Conservation (phyloP, 805 yeast species). For the Nakazawaea siamensis region DNA sequence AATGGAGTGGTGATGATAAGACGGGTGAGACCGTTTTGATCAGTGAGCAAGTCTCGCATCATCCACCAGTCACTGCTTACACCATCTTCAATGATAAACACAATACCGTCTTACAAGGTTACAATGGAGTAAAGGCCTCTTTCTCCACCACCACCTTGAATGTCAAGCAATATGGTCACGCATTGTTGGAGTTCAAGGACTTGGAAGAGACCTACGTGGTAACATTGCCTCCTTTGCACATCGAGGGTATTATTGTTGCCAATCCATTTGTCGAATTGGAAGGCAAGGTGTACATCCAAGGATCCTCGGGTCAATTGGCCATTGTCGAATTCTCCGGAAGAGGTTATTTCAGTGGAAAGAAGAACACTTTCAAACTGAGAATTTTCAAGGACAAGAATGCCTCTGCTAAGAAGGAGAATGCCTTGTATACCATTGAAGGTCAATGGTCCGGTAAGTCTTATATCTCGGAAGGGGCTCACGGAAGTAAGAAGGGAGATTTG, state of each 20-base stretch:
- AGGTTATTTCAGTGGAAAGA: slow-evolving; percentile 94
- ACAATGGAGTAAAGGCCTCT: slow-evolving; percentile 80
- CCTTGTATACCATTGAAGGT: slow-evolving; percentile 74
- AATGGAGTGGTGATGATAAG: slow-evolving; percentile 59
- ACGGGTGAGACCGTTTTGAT: slow-evolving; percentile 72
- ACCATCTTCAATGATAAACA: slow-evolving; percentile 67
- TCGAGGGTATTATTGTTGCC: slow-evolving; percentile 87
- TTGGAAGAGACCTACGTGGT: slow-evolving; percentile 63
- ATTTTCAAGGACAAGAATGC: slow-evolving; percentile 50
- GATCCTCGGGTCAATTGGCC: slow-evolving; percentile 69
- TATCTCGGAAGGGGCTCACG: slow-evolving; percentile 46
- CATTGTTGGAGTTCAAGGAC: slow-evolving; percentile 56
- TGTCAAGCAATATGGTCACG: slow-evolving; percentile 92
- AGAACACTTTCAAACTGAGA: slow-evolving; percentile 85
- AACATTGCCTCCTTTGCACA: slow-evolving; percentile 91
- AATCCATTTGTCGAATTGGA: slow-evolving; percentile 94
- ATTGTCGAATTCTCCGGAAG: slow-evolving; percentile 79
- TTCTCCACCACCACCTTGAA: slow-evolving; percentile 69
- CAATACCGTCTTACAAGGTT: slow-evolving; percentile 72
- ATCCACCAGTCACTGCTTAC: slow-evolving; percentile 96
- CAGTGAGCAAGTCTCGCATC: slow-evolving; percentile 94
- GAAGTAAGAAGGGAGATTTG: slow-evolving; percentile 35
- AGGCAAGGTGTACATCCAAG: slow-evolving; percentile 77
- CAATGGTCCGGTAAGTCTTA: slow-evolving; percentile 85
- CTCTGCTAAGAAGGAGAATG: slow-evolving; percentile 43